A percentile compares a stretch with the other conserved stretches of the same genome.
phyloP scores from a whole-genome alignment of 345 rosid species.

The Lenwebbia sp. region DNA sequence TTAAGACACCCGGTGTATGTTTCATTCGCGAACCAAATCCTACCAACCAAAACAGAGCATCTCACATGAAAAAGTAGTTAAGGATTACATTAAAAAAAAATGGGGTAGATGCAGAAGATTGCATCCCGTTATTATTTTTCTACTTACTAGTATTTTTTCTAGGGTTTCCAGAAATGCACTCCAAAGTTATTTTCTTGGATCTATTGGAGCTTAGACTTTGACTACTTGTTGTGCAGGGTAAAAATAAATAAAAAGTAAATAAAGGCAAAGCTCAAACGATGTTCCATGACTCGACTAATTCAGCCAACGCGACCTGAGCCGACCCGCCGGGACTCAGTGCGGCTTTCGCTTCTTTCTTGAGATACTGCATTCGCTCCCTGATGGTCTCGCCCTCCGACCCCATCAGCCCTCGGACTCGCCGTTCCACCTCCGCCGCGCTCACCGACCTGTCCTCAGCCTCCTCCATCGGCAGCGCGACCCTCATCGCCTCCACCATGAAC shows the following conservation, averaged over 20 bases:
- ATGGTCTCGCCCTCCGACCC: slow-evolving; percentile 9
- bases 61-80: too few species aligned
- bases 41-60: too few species aligned
- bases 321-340: slow-evolving; percentile 6
- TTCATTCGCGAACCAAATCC: too few species aligned
- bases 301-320: slow-evolving; percentile 1
- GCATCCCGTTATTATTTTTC: neutral
- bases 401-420: slow-evolving; percentile 22
- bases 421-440: slow-evolving; percentile 15
- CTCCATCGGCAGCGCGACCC: slow-evolving; percentile 12
- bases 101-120: too few species aligned
- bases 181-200: neutral
- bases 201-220: neutral
- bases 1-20: too few species aligned
- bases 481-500: slow-evolving; percentile 20
- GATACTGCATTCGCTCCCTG: neutral
- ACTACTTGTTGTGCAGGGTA: fast-evolving
- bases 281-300: slow-evolving; percentile 3
- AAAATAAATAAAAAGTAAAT: too few species aligned
- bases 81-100: too few species aligned
- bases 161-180: neutral
- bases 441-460: slow-evolving; percentile 9
- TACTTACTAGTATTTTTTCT: neutral
- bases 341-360: slow-evolving; percentile 2
- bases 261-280: neutral